A percentile compares a stretch with the other conserved stretches of the same genome.
phyloP scores from a whole-genome alignment of 2,329 filamentous ascomycete genomes.

The Hypoxylon rubiginosum region DNA sequence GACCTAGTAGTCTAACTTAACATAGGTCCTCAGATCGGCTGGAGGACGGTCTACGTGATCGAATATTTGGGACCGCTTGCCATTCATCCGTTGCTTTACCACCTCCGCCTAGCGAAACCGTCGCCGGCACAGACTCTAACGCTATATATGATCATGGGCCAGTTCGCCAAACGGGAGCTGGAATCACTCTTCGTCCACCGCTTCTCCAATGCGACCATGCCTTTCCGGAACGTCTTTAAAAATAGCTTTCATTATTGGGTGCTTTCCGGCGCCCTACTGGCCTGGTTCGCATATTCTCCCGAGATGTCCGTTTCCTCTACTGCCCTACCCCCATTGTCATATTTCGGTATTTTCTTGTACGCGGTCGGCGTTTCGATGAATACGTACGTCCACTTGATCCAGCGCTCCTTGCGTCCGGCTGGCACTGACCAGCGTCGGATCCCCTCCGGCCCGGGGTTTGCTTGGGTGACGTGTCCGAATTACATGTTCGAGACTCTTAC shows the following conservation, averaged over 20 bases:
- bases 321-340: not conserved
- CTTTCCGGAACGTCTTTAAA: conserved; percentile 76
- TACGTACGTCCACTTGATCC: conserved; percentile 71
- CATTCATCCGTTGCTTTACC: conserved; percentile 5
- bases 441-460: conserved; percentile 75
- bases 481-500: conserved; percentile 78
- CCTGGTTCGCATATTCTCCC: conserved; percentile 78
- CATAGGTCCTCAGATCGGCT: conserved; percentile 13
- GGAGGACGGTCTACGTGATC: conserved; percentile 8
- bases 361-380: conserved; percentile 74
- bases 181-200: conserved; percentile 81
- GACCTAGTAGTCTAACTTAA: too few species aligned
- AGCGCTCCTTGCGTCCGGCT: conserved; percentile 71
- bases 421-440: conserved; percentile 77
- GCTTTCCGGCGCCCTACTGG: conserved; percentile 73
- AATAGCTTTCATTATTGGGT: conserved; percentile 81
- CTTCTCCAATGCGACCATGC: conserved; percentile 81
- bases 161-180: conserved; percentile 80
- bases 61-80: conserved; percentile 11
- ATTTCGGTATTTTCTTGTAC: conserved; percentile 55
- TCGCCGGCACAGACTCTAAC: conserved; percentile 6
- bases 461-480: conserved; percentile 79
- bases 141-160: conserved; percentile 48
- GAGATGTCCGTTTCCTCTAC: not conserved
- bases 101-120: conserved; percentile 1